Percentiles rank a stretch among this genome's conserved stretches.
Evolutionary conservation across 139 green algal genomes (phyloP).

Genomic region (Tetradesmus lagerheimii): DNA sequence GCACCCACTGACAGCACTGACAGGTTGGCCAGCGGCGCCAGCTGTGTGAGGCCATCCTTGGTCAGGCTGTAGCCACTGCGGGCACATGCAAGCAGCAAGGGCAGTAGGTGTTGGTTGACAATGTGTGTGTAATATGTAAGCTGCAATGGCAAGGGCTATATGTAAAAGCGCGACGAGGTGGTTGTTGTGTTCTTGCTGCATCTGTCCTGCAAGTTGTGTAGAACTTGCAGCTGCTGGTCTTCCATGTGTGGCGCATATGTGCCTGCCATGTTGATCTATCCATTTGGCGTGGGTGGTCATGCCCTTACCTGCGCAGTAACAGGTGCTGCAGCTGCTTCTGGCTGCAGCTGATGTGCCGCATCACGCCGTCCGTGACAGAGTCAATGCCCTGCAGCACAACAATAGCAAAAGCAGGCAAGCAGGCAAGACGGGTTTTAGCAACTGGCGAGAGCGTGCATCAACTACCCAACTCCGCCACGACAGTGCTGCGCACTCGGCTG

Average conservation of each 20-base stretch:
- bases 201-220: not conserved
- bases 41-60: not conserved
- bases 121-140: not conserved
- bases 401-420: not conserved
- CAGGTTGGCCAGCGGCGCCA: conserved; percentile 33
- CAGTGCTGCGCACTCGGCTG: no score
- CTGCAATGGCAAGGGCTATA: not conserved
- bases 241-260: no score
- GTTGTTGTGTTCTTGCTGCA: not conserved
- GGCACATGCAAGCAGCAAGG: not conserved
- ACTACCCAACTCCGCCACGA: no score
- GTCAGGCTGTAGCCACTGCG: conserved; percentile 44
- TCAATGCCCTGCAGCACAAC: conserved; percentile 19
- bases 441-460: no score
- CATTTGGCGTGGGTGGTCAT: no score
- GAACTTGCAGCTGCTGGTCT: no score
- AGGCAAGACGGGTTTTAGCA: not conserved
- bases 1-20: conserved; percentile 43
- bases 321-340: conserved; percentile 45
- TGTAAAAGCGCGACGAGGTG: not conserved
- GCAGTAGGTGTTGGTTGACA: no score
- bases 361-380: conserved; percentile 44
- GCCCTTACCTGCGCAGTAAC: not conserved
- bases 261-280: no score
- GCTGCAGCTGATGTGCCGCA: conserved; percentile 39